Base-by-base conservation (phyloP, 495 filamentous ascomycete species). In the Chlorociboria aeruginascens region DNA sequence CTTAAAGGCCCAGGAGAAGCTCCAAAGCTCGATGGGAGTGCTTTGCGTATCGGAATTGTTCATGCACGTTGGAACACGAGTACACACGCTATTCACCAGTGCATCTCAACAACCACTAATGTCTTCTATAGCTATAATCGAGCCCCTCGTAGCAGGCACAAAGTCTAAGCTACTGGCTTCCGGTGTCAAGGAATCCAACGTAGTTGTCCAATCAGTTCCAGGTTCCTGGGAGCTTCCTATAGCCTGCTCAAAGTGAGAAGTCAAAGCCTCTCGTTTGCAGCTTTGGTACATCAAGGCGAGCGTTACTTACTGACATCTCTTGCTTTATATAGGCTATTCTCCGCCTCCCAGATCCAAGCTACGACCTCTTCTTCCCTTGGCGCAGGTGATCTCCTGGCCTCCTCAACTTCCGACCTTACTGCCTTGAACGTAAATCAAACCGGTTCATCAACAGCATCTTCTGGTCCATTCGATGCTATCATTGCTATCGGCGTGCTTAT, bases 401-500 rank as follows among this genome's bases (percentile, higher is more conserved):
- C 43, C 30, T 81, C 81, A 2, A 79, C 81, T 7, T 65, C 74
- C 14, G 83, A 88, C 59, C 69, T 87, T 17, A 65, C 66, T 7
- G 17, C 46, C 44, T 51, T 46, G 32, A 46, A 55, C 20, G 10
- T 44, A 20, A 12, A n/a, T 17, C 6, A 30, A 2, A 33, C 48
- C 8, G 28, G 32, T 2, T 10, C 45, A 4, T 33, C 46, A 7
- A 35, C 42, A 29, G 25, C 50, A 17, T 55, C 64, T 3, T 49
- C 65, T 17, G 45, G 57, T 1, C 72, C 67, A 45, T 96, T 96
- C 61, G 88, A 96, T 61, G 89, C 93, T 33, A 77, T 97, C 41
- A 86, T 98, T 50, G 89, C 92, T 46, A 89, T 98, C 54, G 92
- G 92, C 40, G 89, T 94, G 35, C 76, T 98, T 28, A 95, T 98